Percentiles rank a stretch among this genome's conserved stretches.
These are phyloP conservation scores for Mycena galopus DNA, from an alignment of 768 basidiomycete species.

Conservation along the genomic window DNA sequence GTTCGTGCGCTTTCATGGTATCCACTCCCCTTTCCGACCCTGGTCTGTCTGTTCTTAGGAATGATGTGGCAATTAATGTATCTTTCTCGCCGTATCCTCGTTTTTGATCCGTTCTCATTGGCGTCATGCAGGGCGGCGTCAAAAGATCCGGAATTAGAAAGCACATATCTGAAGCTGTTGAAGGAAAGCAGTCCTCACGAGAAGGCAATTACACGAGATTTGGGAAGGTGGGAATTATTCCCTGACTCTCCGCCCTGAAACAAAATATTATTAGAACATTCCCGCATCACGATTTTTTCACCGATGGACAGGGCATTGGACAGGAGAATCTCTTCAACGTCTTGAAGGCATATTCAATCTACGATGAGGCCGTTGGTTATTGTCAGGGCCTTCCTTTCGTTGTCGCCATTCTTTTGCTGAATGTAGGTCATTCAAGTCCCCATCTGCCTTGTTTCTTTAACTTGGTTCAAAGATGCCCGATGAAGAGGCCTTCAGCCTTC, in stretches of 20 bases:
- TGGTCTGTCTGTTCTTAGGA: conserved; percentile 9
- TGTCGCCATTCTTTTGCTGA: conserved; percentile 91
- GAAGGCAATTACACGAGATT: conserved; percentile 93
- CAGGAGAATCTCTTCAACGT: conserved; percentile 99
- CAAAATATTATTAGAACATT: conserved; percentile 75
- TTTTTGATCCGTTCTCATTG: conserved; percentile 15
- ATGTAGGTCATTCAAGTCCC: conserved; percentile 64
- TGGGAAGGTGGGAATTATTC: conserved; percentile 72
- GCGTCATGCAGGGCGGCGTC: conserved; percentile 81
- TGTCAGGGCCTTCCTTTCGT: conserved; percentile 98
- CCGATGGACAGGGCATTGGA: conserved; percentile 92
- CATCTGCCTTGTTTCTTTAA: background rate
- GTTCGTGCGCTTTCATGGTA: conserved; percentile 43
- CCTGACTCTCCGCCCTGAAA: conserved; percentile 18
- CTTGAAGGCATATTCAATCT: conserved; percentile 96
- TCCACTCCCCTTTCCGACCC: background rate
- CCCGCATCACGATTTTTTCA: conserved; percentile 97
- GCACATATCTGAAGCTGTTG: conserved; percentile 82
- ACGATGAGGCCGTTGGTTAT: conserved; percentile 95
- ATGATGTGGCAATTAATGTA: conserved; percentile 99
- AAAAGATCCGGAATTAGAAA: conserved; percentile 90
- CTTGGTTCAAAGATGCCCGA: conserved; percentile 88
- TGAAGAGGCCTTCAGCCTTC: conserved; percentile 96
- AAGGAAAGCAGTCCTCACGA: conserved; percentile 91
- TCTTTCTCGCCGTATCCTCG: conserved; percentile 34